Conservation (phyloP, 192 early-diverging fungal species). For the Coemansia sp. region DNA sequence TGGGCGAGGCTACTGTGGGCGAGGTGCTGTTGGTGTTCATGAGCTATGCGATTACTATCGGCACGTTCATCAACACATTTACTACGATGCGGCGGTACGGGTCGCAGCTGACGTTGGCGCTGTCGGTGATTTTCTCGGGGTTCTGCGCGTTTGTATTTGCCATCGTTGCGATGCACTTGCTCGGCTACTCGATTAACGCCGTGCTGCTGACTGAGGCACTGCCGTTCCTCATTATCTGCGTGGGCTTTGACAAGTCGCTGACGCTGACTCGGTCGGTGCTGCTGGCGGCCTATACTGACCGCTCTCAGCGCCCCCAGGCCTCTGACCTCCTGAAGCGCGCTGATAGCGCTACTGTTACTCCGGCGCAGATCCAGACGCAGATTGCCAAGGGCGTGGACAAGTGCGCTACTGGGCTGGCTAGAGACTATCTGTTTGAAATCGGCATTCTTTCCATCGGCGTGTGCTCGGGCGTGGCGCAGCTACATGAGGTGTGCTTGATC, state of each 20-base stretch:
- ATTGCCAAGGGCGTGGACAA: conserved; percentile 68
- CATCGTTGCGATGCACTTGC: conserved; percentile 66
- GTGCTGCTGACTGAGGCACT: conserved; percentile 82
- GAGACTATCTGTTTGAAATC: conserved; percentile 85
- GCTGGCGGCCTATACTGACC: conserved; percentile 52
- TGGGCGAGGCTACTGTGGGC: conserved; percentile 71
- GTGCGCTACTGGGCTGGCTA: conserved; percentile 64
- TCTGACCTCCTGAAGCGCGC: not conserved
- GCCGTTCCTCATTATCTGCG: conserved; percentile 88
- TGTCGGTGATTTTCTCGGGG: conserved; percentile 70
- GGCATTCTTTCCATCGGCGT: conserved; percentile 76
- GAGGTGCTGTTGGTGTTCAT: conserved; percentile 79
- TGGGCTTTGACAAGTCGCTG: conserved; percentile 90
- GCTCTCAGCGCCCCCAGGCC: conserved; percentile 22
- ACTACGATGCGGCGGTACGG: conserved; percentile 85
- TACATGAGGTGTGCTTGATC: conserved; percentile 82
- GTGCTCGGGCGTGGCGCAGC: conserved; percentile 70
- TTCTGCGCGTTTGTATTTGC: conserved; percentile 80
- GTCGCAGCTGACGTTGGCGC: conserved; percentile 76
- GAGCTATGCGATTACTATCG: conserved; percentile 80
- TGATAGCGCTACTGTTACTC: conserved; percentile 29
- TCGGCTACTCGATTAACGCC: conserved; percentile 71
- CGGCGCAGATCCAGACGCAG: conserved; percentile 62
- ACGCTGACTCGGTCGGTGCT: conserved; percentile 81
- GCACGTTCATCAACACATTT: conserved; percentile 79